Base-by-base conservation (phyloP, 2,329 filamentous ascomycete species). In the Simplicillium sp. region DNA sequence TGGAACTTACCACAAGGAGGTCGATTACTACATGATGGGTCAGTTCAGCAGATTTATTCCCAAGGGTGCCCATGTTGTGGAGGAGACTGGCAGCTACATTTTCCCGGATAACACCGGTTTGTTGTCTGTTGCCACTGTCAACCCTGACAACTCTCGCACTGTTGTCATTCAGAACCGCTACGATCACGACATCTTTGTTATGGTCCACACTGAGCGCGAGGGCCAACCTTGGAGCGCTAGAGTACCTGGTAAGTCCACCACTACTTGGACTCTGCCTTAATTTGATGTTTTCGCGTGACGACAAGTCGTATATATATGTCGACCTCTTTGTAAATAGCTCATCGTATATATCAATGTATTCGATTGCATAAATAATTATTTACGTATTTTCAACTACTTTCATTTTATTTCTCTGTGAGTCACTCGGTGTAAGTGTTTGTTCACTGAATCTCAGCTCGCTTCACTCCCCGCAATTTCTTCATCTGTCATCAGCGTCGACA, bases 21-120 rank as follows among this genome's bases (percentile, higher is more conserved):
- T 68, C 7, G 68, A 71, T 45, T 74, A 73, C 54, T 74, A 74
- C 51, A 70, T 71, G 62, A 57, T 75, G 44, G 70, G 67, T 2
- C 71, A 75, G 52, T 72, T 70, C 51, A 65, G 61, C 51, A 62
- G 58, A 45, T 72, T 66, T 50, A 69, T 73, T 42, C 63, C 65
- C 15, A 57, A 59, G 31, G 67, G 67, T 34, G 67, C 66, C 1
- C 58, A 55, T 4, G 59, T 70, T 14, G 52, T 71, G 5, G 52
- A 46, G 43, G 66, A 65, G 11, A 61, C 53, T 0, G 68, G 69
- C 2, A 70, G 67, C 47, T 66, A 64, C 42, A 61, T 61, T 20
- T 70, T 65, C 44, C 50, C 49, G 7, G 56, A 58, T 40, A 59
- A 59, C 42, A 49, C 54, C 1, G 64, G 62, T 11, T 38, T 71